These are phyloP conservation scores for Anisodus acutangulus DNA, from an alignment of 257 asterid species.

Conservation along the genomic window DNA sequence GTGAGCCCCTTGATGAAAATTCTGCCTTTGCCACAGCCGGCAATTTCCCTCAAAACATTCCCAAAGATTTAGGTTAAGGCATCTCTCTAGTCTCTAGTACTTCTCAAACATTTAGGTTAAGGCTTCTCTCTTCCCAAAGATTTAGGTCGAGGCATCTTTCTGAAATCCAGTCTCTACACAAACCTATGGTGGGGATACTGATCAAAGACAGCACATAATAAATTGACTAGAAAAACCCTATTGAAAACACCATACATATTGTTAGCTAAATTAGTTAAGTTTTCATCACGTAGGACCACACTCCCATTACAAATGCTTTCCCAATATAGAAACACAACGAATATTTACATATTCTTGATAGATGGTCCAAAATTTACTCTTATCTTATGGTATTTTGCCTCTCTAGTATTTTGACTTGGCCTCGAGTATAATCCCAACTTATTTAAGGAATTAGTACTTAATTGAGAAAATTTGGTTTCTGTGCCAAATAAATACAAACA, in stretches of 20 bases:
- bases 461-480: neutral
- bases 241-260: constrained; percentile 24
- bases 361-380: neutral
- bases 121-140: neutral
- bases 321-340: neutral
- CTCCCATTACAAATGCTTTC: constrained; percentile 15
- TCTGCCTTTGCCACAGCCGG: too few relatives aligned
- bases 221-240: constrained; percentile 21
- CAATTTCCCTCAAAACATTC: neutral
- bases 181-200: constrained; percentile 27
- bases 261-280: constrained; percentile 23
- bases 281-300: constrained; percentile 28
- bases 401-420: neutral
- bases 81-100: neutral
- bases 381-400: neutral
- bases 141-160: constrained; percentile 22
- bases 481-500: neutral
- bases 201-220: constrained; percentile 28
- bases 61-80: constrained; percentile 17
- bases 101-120: too few relatives aligned
- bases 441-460: neutral
- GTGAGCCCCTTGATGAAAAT: neutral
- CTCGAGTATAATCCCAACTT: neutral
- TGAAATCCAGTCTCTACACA: constrained; percentile 12
- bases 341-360: constrained; percentile 6